Percentiles rank a stretch among this genome's conserved stretches.
These are phyloP conservation scores for Pseudogymnoascus sp. DNA, from an alignment of 2,329 filamentous ascomycete species.

Conservation along the genomic window DNA sequence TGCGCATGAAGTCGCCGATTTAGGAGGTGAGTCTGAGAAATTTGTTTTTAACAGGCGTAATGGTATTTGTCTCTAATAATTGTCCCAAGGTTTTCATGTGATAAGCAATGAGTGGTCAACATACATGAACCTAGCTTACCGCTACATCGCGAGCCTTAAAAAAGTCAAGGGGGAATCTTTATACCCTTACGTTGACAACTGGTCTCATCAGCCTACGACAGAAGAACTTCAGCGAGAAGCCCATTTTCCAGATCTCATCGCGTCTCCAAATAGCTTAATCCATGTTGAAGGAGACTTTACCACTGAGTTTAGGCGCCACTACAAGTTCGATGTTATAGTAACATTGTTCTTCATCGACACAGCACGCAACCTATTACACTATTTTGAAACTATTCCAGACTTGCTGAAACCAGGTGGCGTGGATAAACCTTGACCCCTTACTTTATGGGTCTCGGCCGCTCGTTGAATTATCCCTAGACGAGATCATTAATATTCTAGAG, in stretches of 20 bases:
- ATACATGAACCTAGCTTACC: neutral
- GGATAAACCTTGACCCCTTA: too few relatives aligned
- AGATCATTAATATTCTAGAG: too few relatives aligned
- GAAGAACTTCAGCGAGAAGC: too few relatives aligned
- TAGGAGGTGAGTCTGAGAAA: neutral
- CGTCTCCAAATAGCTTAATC: too few relatives aligned
- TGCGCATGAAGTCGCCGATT: neutral
- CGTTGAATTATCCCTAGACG: too few relatives aligned
- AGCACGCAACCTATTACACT: constrained; percentile 46
- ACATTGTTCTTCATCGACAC: constrained; percentile 57
- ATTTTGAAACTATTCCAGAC: constrained; percentile 46
- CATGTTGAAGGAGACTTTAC: too few relatives aligned
- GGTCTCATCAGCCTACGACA: neutral
- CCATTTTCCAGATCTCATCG: too few relatives aligned
- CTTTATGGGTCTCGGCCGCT: too few relatives aligned
- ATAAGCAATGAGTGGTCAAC: neutral
- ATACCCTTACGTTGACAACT: neutral
- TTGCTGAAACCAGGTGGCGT: constrained; percentile 29
- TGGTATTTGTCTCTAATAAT: neutral
- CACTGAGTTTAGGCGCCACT: constrained; percentile 11
- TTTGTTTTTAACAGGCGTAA: neutral
- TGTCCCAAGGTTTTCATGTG: neutral
- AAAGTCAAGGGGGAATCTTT: neutral
- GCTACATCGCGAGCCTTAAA: neutral
- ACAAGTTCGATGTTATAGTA: constrained; percentile 41